Percentiles rank a stretch among this genome's conserved stretches.
Conservation (phyloP, 1,284 basidiomycete genomes). For the Kwoniella shivajii region DNA sequence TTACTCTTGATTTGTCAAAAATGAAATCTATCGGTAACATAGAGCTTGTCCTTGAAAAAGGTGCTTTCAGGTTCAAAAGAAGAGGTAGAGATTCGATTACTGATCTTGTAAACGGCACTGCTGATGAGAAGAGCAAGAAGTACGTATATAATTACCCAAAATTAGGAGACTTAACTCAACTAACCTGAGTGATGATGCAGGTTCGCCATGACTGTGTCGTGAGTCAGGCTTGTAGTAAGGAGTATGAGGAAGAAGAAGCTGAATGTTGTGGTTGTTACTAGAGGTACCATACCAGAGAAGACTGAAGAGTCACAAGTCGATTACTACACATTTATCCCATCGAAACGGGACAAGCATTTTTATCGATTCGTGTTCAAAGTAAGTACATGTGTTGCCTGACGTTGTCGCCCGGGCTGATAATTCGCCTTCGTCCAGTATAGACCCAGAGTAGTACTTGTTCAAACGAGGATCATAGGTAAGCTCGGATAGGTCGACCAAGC, state of each 20-base stretch:
- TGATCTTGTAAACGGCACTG: background rate
- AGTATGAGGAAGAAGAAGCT: too few species aligned
- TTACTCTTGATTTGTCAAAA: too few species aligned
- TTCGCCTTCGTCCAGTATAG: conserved; percentile 1
- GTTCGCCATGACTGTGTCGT: conserved; percentile 5
- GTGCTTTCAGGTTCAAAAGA: background rate
- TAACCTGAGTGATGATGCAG: background rate
- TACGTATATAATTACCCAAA: background rate
- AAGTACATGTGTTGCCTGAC: too few species aligned
- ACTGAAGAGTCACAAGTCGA: background rate
- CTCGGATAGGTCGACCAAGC: background rate
- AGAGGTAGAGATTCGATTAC: background rate
- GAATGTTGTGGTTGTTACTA: too few species aligned
- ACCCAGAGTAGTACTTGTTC: background rate
- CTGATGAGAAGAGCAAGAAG: conserved; percentile 7
- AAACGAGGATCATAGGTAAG: conserved; percentile 7
- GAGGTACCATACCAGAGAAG: background rate
- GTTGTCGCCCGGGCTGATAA: background rate
- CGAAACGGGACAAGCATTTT: background rate
- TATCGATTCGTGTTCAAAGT: conserved; percentile 11
- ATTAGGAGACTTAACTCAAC: background rate
- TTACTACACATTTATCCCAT: background rate
- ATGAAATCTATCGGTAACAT: conserved; percentile 2
- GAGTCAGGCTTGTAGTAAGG: background rate
- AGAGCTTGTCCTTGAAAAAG: background rate